Evolutionary conservation across 495 filamentous ascomycete genomes (phyloP).

Genomic region (Aspergillus saccharolyticus): DNA sequence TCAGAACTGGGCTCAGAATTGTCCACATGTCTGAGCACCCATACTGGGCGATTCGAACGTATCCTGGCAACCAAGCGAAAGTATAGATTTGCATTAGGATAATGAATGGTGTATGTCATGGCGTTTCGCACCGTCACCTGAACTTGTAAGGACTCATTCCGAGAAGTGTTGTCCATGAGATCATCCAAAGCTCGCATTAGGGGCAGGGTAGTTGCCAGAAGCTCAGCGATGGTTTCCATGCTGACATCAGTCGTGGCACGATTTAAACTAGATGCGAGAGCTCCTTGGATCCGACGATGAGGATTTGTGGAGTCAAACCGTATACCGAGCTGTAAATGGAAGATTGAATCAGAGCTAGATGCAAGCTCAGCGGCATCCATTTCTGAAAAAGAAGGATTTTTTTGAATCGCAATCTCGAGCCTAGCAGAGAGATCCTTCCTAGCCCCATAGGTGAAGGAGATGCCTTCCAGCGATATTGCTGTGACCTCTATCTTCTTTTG

Average conservation of each 20-base stretch:
- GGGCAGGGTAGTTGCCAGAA: conserved; percentile 60
- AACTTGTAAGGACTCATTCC: conserved; percentile 23
- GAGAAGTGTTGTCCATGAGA: conserved; percentile 25
- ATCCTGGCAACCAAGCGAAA: conserved; percentile 33
- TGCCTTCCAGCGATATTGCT: conserved; percentile 32
- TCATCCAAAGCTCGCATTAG: conserved; percentile 59
- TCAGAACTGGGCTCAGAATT: conserved; percentile 14
- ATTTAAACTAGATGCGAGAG: conserved; percentile 60
- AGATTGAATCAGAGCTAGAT: conserved; percentile 26
- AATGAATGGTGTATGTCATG: conserved; percentile 41
- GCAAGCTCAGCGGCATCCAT: conserved; percentile 21
- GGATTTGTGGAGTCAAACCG: conserved; percentile 62
- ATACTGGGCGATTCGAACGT: conserved; percentile 31
- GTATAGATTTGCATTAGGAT: conserved; percentile 30
- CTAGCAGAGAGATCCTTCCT: conserved; percentile 25
- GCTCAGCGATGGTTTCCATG: conserved; percentile 48
- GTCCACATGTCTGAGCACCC: conserved; percentile 38
- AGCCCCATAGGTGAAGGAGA: conserved; percentile 36
- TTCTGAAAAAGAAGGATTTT: conserved; percentile 13
- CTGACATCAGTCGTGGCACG: conserved; percentile 35
- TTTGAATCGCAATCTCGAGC: conserved; percentile 28
- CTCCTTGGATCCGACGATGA: conserved; percentile 65
- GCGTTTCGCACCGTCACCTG: conserved; percentile 40
- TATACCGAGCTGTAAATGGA: conserved; percentile 29
- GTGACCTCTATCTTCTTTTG: conserved; percentile 29